phyloP scores from a whole-genome alignment of 2,329 filamentous ascomycete genomes.

The Rugonectria rugulosa region DNA sequence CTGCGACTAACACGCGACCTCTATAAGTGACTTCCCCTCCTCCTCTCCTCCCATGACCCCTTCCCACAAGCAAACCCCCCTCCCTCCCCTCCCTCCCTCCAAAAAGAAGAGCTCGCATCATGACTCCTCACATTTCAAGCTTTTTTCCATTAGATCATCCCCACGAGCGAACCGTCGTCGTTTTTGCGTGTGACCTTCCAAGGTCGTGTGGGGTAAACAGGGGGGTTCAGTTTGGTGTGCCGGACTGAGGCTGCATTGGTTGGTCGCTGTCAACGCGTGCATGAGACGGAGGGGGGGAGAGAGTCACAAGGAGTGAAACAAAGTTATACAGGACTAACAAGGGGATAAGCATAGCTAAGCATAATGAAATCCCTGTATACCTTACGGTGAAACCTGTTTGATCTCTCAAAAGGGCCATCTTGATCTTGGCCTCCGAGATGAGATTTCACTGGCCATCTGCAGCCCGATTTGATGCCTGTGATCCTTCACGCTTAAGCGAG shows the following conservation, averaged over 20 bases:
- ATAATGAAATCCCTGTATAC: too few species aligned
- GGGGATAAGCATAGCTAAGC: not conserved
- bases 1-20: too few species aligned
- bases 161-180: too few species aligned
- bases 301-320: not conserved
- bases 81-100: too few species aligned
- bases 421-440: not conserved
- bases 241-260: conserved; percentile 8
- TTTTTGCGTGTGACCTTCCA: conserved; percentile 12
- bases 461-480: not conserved
- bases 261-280: conserved; percentile 1
- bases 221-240: not conserved
- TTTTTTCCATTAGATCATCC: too few species aligned
- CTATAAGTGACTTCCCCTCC: too few species aligned
- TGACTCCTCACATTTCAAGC: too few species aligned
- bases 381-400: too few species aligned
- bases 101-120: too few species aligned
- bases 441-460: not conserved
- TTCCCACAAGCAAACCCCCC: too few species aligned
- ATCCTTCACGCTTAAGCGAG: not conserved
- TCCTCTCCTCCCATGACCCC: too few species aligned
- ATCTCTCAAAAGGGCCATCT: not conserved
- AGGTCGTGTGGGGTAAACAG: conserved; percentile 12
- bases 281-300: conserved; percentile 1
- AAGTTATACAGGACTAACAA: conserved; percentile 15